phyloP scores from a whole-genome alignment of 164 flowering plant species.

The Chimonanthus praecox region DNA sequence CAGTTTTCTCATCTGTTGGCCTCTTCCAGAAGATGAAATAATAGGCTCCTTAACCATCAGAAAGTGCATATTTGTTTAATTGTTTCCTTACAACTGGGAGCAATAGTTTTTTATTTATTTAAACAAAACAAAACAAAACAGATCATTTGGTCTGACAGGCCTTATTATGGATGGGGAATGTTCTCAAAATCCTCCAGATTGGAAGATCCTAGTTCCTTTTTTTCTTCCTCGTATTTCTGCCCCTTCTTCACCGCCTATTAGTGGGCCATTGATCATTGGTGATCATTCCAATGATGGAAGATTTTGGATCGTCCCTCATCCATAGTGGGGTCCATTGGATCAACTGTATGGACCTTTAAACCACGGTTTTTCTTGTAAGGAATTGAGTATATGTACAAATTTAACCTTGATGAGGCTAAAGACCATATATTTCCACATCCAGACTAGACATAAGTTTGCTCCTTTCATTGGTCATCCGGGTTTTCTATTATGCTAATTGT shows the following conservation, averaged over 20 bases:
- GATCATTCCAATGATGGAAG: background rate
- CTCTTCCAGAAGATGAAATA: background rate
- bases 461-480: background rate
- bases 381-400: background rate
- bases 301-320: background rate
- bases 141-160: background rate
- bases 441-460: background rate
- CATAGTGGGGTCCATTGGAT: background rate
- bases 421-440: background rate
- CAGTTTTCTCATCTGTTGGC: conserved; percentile 2
- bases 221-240: background rate
- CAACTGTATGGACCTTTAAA: background rate
- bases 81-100: background rate
- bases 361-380: background rate
- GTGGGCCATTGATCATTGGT: background rate
- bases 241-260: background rate
- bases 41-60: background rate
- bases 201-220: background rate
- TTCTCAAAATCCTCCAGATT: background rate
- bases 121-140: background rate
- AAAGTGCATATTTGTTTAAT: background rate
- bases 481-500: background rate
- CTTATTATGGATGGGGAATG: background rate
- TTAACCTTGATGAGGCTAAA: background rate
- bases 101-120: background rate